phyloP scores from a whole-genome alignment of 2,329 filamentous ascomycete genomes.

The Diplodia scrobiculata region DNA sequence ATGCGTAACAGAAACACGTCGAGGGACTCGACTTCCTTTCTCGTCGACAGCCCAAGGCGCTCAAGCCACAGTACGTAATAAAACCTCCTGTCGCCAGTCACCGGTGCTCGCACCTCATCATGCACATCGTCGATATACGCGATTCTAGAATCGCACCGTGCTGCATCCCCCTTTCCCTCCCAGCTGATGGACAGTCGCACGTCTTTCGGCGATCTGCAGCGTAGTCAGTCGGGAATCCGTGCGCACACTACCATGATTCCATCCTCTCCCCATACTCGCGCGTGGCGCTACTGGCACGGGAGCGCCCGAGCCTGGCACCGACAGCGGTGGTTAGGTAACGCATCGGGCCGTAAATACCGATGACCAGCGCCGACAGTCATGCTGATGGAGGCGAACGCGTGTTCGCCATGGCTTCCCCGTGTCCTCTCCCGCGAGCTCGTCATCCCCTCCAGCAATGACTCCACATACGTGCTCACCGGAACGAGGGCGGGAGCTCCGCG shows the following conservation, averaged over 20 bases:
- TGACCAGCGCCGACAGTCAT: neutral
- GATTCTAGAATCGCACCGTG: neutral
- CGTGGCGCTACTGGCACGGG: neutral
- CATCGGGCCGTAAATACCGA: neutral
- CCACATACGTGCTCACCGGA: neutral
- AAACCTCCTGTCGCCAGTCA: neutral
- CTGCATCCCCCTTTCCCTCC: neutral
- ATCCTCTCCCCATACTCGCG: slow-evolving; percentile 22
- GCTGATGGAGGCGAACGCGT: neutral
- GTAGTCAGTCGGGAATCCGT: slow-evolving; percentile 12
- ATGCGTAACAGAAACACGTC: slow-evolving; percentile 21
- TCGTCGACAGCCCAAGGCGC: neutral
- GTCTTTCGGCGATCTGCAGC: slow-evolving; percentile 5
- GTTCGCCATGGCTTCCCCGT: neutral
- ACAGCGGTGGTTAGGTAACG: neutral
- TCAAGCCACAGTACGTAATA: slow-evolving; percentile 25
- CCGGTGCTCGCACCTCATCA: slow-evolving; percentile 5
- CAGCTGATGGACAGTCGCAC: neutral
- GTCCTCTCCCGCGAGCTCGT: neutral
- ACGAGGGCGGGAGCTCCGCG: neutral
- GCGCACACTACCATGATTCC: slow-evolving; percentile 7
- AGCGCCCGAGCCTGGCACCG: neutral
- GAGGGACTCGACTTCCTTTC: slow-evolving; percentile 17
- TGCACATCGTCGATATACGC: neutral
- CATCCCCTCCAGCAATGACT: neutral